Percentiles rank a stretch among this genome's conserved stretches.
phyloP scores from a whole-genome alignment of 768 basidiomycete genomes.

The Thelephora ganbajun region DNA sequence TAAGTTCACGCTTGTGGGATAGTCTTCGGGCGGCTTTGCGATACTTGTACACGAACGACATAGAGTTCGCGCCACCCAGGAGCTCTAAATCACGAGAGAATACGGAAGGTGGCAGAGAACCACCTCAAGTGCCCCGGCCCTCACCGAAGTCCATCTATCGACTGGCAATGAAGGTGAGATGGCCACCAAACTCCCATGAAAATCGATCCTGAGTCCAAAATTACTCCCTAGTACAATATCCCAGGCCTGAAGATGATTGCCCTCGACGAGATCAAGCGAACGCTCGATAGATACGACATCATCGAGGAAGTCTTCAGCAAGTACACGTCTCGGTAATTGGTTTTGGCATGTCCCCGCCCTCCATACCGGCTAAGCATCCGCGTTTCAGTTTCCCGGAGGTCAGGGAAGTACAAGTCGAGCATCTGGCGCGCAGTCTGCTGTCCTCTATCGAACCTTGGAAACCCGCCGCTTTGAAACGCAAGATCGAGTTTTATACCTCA shows the following conservation, averaged over 20 bases:
- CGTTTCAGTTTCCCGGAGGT: not conserved
- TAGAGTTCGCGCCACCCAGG: conserved; percentile 6
- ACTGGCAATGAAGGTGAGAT: conserved; percentile 5
- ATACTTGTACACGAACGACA: conserved; percentile 8
- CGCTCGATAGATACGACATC: conserved; percentile 1
- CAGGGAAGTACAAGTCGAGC: not conserved
- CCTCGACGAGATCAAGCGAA: not conserved
- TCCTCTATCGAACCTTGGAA: not conserved
- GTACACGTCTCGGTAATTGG: conserved; percentile 4
- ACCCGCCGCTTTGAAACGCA: too few species aligned
- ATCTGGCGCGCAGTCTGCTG: not conserved
- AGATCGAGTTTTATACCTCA: too few species aligned
- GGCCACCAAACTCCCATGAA: not conserved
- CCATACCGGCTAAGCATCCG: not conserved
- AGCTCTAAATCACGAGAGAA: not conserved
- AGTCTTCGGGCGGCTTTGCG: conserved; percentile 10
- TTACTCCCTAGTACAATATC: conserved; percentile 1
- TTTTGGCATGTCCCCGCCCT: too few species aligned
- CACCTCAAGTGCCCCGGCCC: not conserved
- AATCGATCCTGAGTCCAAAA: not conserved
- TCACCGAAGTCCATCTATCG: conserved; percentile 8
- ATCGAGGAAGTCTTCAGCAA: conserved; percentile 2
- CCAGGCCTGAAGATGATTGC: not conserved
- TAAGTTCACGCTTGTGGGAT: conserved; percentile 1
- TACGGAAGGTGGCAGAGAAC: not conserved